These are phyloP conservation scores for Citrus sp. DNA, from an alignment of 345 rosid genomes.

Conservation along the genomic window DNA sequence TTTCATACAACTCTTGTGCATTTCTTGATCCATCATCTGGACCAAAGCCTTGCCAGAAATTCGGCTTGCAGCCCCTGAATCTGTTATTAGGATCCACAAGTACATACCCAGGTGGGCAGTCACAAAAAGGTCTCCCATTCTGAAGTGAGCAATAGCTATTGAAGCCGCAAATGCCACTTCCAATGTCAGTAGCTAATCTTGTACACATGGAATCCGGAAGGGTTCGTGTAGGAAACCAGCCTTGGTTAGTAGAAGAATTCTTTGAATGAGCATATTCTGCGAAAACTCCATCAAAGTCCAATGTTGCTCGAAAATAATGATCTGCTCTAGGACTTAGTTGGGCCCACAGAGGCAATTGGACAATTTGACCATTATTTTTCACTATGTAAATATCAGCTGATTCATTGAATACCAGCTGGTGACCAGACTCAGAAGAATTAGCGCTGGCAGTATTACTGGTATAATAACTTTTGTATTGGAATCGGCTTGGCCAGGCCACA, in stretches of 20 bases:
- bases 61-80: slow-evolving; percentile 16
- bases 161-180: slow-evolving; percentile 26
- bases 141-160: slow-evolving; percentile 20
- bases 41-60: slow-evolving; percentile 10
- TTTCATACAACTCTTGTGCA: slow-evolving; percentile 13
- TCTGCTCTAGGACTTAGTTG: neutral
- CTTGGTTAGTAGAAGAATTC: slow-evolving; percentile 6
- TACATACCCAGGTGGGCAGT: slow-evolving; percentile 22
- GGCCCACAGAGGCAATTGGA: neutral
- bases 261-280: slow-evolving; percentile 15
- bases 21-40: slow-evolving; percentile 7
- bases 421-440: slow-evolving; percentile 10
- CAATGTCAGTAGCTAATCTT: neutral
- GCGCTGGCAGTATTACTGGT: neutral
- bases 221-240: neutral
- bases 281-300: slow-evolving; percentile 27
- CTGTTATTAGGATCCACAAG: slow-evolving; percentile 4
- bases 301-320: slow-evolving; percentile 24
- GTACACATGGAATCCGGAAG: slow-evolving; percentile 19
- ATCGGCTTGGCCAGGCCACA: slow-evolving; percentile 17
- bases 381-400: slow-evolving; percentile 8
- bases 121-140: slow-evolving; percentile 14
- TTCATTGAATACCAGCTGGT: slow-evolving; percentile 17
- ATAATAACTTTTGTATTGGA: slow-evolving; percentile 14
- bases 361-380: slow-evolving; percentile 1